Conservation (phyloP, 2,329 filamentous ascomycete genomes). For the Rosellinia necatrix region DNA sequence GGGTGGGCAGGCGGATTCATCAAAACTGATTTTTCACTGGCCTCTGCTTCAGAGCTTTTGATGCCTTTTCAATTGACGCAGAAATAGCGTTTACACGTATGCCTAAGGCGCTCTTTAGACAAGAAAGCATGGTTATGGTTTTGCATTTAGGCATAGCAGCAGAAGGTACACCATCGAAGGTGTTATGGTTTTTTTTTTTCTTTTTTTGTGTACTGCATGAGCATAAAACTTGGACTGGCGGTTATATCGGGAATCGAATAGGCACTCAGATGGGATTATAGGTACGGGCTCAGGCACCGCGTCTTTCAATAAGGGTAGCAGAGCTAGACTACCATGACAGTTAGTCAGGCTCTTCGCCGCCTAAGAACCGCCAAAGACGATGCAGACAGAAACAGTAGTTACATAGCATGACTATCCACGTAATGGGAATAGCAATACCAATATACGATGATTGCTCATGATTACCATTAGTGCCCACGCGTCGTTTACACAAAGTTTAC, state of each 20-base stretch:
- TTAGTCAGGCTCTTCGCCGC: neutral
- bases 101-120: constrained; percentile 2
- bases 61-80: neutral
- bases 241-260: neutral
- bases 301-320: neutral
- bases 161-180: neutral
- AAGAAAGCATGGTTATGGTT: constrained; percentile 2
- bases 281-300: neutral
- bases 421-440: constrained; percentile 12
- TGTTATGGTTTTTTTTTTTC: neutral
- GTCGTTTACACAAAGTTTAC: too few species aligned
- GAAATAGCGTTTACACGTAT: constrained; percentile 3
- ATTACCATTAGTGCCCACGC: neutral
- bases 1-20: neutral
- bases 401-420: too few species aligned
- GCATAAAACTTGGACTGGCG: neutral
- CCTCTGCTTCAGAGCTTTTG: neutral
- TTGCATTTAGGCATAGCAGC: constrained; percentile 10
- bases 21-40: neutral
- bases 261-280: constrained; percentile 1
- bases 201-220: neutral
- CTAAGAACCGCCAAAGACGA: neutral
- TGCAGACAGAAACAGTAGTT: too few species aligned
- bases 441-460: constrained; percentile 12
- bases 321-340: neutral